A percentile compares a stretch with the other conserved stretches of the same genome.
These are phyloP conservation scores for Dictyostelium capitatum DNA, from an alignment of 78 protist genomes.

Conservation along the genomic window DNA sequence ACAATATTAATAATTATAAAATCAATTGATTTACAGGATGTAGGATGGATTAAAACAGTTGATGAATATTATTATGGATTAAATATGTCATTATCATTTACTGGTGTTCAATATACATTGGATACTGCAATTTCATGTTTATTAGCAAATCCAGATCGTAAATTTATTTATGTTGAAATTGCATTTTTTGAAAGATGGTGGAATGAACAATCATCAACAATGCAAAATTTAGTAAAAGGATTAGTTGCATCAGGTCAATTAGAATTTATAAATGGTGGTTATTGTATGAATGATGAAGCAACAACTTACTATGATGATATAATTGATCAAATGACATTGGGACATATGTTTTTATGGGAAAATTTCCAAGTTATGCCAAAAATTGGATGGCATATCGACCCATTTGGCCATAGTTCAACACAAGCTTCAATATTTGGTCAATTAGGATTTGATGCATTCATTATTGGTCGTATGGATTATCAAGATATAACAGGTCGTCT, in stretches of 20 bases:
- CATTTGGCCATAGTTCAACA: constrained; percentile 93
- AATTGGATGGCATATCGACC: constrained; percentile 88
- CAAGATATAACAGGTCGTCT: constrained; percentile 72
- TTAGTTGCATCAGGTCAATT: constrained; percentile 91
- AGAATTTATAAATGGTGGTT: constrained; percentile 93
- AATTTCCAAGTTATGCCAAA: constrained; percentile 62
- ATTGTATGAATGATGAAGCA: constrained; percentile 97
- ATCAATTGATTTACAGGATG: constrained; percentile 81
- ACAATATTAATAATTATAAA: no score
- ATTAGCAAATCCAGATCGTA: constrained; percentile 83
- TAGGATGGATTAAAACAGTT: constrained; percentile 95
- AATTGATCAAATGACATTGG: constrained; percentile 81
- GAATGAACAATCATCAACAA: constrained; percentile 79
- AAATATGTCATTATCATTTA: constrained; percentile 80
- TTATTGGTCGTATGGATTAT: constrained; percentile 93
- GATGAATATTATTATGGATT: constrained; percentile 91
- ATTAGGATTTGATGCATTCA: constrained; percentile 90
- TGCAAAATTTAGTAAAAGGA: constrained; percentile 38
- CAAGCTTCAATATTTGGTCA: constrained; percentile 87
- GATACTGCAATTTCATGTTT: constrained; percentile 73
- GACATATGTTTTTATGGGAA: constrained; percentile 74
- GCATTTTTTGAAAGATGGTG: constrained; percentile 94
- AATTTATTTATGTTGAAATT: constrained; percentile 90
- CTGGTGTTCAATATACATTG: constrained; percentile 88
- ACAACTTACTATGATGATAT: constrained; percentile 87